A percentile compares a stretch with the other conserved stretches of the same genome.
phyloP scores from a whole-genome alignment of 805 yeast species.

The Kodamaea kaohsiungensis region DNA sequence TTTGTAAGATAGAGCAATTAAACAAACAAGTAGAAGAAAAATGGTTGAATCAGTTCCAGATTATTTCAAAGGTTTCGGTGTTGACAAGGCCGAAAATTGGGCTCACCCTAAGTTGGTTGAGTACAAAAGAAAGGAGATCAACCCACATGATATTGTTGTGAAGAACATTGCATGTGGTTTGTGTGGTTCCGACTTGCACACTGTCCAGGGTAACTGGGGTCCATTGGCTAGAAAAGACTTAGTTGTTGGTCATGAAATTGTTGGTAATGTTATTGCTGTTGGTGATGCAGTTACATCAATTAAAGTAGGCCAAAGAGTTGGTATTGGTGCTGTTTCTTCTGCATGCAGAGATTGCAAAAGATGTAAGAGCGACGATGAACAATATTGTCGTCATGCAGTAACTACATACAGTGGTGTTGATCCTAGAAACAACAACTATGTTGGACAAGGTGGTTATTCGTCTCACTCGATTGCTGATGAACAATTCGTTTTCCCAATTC shows the following conservation, averaged over 20 bases:
- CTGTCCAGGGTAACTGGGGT: conserved; percentile 54
- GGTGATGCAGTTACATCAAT: conserved; percentile 55
- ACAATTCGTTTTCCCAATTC: conserved; percentile 49
- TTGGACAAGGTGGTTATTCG: conserved; percentile 50
- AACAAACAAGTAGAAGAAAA: too few relatives aligned
- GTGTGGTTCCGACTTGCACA: conserved; percentile 61
- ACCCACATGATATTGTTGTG: conserved; percentile 50
- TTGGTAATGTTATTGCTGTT: conserved; percentile 57
- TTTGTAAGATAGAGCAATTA: too few relatives aligned
- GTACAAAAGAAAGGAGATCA: conserved; percentile 27
- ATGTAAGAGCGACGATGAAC: conserved; percentile 41
- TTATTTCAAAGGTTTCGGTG: conserved; percentile 36
- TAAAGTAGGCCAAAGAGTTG: conserved; percentile 73
- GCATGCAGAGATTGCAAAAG: conserved; percentile 63
- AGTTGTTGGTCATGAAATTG: conserved; percentile 63
- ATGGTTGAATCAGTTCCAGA: conserved; percentile 20
- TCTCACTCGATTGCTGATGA: conserved; percentile 47
- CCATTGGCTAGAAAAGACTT: conserved; percentile 35
- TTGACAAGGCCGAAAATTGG: conserved; percentile 31
- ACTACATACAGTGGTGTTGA: conserved; percentile 53
- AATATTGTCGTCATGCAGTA: conserved; percentile 51
- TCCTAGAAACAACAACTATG: conserved; percentile 28
- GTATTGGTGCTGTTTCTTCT: conserved; percentile 70
- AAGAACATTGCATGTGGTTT: conserved; percentile 63
- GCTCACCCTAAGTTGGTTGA: conserved; percentile 32